Percentiles rank a stretch among this genome's conserved stretches.
Conservation (phyloP, 139 green algal genomes). For the Dunaliella sp. region DNA sequence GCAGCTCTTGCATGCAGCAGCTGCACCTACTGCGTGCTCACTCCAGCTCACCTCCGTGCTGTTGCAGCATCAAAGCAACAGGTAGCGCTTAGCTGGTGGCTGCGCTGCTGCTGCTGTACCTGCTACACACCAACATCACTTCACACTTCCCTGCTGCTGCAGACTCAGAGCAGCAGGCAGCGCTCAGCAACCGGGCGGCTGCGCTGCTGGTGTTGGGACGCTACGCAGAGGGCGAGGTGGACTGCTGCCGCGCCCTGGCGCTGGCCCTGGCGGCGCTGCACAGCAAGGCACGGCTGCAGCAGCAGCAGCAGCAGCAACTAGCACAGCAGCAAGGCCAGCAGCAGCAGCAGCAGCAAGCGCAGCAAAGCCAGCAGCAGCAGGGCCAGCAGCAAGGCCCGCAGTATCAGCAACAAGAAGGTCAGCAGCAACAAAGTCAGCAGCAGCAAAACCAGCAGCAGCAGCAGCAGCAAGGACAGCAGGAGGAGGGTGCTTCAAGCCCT, state of each 20-base stretch:
- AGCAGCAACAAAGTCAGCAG: not conserved
- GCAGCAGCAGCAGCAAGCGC: not conserved
- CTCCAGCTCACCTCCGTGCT: too few relatives aligned
- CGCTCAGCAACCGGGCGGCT: conserved; percentile 44
- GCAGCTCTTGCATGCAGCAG: too few relatives aligned
- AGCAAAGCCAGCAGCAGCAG: not conserved
- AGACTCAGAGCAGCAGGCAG: conserved; percentile 26
- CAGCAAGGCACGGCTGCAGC: not conserved
- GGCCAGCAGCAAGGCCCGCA: not conserved
- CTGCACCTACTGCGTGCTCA: too few relatives aligned
- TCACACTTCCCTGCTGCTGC: not conserved
- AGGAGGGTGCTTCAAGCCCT: too few relatives aligned
- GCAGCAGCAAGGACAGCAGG: not conserved
- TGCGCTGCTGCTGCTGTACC: too few relatives aligned
- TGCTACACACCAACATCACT: too few relatives aligned
- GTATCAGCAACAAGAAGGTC: not conserved
- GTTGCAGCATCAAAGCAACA: too few relatives aligned
- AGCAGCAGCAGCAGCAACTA: not conserved
- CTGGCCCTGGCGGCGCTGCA: not conserved
- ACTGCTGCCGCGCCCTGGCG: conserved; percentile 15
- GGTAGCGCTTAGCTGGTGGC: too few relatives aligned
- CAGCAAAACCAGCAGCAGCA: not conserved
- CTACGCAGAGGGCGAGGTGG: conserved; percentile 15
- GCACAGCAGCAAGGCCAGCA: not conserved
- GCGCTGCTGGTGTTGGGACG: conserved; percentile 38